These are phyloP conservation scores for Arabis alpina DNA, from an alignment of 345 rosid species.

Conservation along the genomic window DNA sequence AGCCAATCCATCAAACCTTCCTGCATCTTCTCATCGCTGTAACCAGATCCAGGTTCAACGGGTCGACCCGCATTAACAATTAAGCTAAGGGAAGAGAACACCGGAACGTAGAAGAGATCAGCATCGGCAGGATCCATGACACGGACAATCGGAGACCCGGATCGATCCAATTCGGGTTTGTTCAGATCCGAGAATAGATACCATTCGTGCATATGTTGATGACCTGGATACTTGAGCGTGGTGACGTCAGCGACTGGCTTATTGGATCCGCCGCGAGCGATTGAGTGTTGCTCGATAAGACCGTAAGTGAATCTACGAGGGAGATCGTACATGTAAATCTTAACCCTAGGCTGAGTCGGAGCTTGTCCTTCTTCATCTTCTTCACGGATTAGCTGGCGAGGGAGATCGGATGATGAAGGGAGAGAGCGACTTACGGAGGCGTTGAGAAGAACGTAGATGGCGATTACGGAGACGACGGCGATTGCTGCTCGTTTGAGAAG, in stretches of 20 bases:
- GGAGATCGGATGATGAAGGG: slow-evolving; percentile 41
- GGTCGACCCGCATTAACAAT: slow-evolving; percentile 63
- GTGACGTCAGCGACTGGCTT: slow-evolving; percentile 51
- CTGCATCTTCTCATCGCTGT: slow-evolving; percentile 91
- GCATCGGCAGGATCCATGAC: slow-evolving; percentile 84
- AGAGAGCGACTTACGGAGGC: slow-evolving; percentile 58
- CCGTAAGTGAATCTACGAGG: slow-evolving; percentile 82
- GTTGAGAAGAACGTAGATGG: slow-evolving; percentile 65
- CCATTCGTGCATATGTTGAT: slow-evolving; percentile 99
- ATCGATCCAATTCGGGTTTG: slow-evolving; percentile 60
- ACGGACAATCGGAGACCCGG: slow-evolving; percentile 62
- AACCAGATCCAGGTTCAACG: slow-evolving; percentile 48
- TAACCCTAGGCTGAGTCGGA: slow-evolving; percentile 45
- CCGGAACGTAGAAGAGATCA: slow-evolving; percentile 84
- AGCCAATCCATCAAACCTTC: slow-evolving; percentile 81
- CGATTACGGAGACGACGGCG: slow-evolving; percentile 54
- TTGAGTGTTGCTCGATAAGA: slow-evolving; percentile 69
- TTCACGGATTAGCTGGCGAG: slow-evolving; percentile 39
- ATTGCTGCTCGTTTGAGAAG: slow-evolving; percentile 63
- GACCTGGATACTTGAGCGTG: slow-evolving; percentile 80
- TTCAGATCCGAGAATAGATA: slow-evolving; percentile 71
- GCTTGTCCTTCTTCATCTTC: slow-evolving; percentile 10
- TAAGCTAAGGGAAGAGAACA: slow-evolving; percentile 82
- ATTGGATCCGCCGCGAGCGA: slow-evolving; percentile 64
- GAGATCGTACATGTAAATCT: slow-evolving; percentile 80